Base-by-base conservation (phyloP, 345 rosid species). In the Clausena lansium region DNA sequence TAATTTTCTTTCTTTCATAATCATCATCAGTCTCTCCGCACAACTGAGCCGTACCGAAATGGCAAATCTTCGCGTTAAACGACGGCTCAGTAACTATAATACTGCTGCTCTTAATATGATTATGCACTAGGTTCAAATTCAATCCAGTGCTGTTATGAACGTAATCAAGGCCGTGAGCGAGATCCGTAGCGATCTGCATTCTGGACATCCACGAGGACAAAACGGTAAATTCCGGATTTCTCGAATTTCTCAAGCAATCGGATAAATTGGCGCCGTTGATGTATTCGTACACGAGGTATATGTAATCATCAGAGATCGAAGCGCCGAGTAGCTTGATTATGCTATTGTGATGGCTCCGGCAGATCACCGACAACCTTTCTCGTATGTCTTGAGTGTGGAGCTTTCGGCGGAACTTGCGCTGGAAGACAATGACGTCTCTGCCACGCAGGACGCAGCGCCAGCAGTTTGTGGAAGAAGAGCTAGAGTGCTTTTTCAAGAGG, bases 121-220 rank as follows among this genome's bases (percentile, higher is more conserved):
- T 93, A 54, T 95, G 99, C 7, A 92, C 94, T 1, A 93, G 80
- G 20, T 76, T 88, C 41, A 89, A 70, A 78, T 85, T 90, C n/a
- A 93, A 73, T 0, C 97, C 98, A 0, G 90, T 93, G 20, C 85
- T 88, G 69, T 90, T 86, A 84, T 95, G 99, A 79, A 95, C 86
- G 78, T 95, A 95, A 77, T 95, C 98, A 17, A 95, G 93, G 10
- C 94, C 91, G 68, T 91, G 89, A 33, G 99, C 97, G 62, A 95
- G 81, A 78, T 93, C 97, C 1, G 98, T 84, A 0, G 92, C 95
- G 70, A 95, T 85, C 85, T 89, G 97, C 82, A 93, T 93, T 76
- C 97, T 57, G n/a, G 98, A 93, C 24, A 76, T 84, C 99, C 99
- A 95, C 5, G 84, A 85, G 9, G 92, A 82, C 3, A 95, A 80